Conservation (phyloP, 148 eudicot genomes). For the Nepenthes gracilis region DNA sequence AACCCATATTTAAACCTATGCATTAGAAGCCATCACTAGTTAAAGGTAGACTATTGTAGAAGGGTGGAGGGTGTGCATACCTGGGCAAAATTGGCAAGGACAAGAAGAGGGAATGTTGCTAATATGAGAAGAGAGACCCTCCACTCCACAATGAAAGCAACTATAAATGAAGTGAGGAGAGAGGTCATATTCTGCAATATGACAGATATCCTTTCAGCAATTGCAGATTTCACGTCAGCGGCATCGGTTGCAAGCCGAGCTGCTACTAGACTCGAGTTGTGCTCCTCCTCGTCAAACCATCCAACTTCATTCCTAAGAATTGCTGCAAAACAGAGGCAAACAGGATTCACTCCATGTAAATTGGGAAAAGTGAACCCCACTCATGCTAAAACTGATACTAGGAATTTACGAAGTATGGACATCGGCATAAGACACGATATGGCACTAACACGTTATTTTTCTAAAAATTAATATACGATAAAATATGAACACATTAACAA, state of each 20-base stretch:
- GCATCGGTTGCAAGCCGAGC: constrained; percentile 92
- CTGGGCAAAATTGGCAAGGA: constrained; percentile 98
- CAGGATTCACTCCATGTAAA: too few relatives aligned
- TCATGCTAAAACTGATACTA: too few relatives aligned
- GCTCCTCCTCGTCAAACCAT: constrained; percentile 99
- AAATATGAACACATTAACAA: too few relatives aligned
- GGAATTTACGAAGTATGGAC: too few relatives aligned
- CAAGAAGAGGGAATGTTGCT: constrained; percentile 96
- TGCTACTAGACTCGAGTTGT: constrained; percentile 94
- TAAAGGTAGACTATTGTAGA: too few relatives aligned
- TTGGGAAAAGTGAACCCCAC: too few relatives aligned
- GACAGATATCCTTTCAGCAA: constrained; percentile 98
- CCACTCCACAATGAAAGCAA: constrained; percentile 97
- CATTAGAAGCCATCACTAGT: too few relatives aligned
- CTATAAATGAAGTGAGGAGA: constrained; percentile 93
- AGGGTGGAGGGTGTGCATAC: constrained; percentile 20
- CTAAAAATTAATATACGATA: too few relatives aligned
- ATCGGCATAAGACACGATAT: too few relatives aligned
- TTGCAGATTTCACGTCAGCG: constrained; percentile 94
- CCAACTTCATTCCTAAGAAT: constrained; percentile 98
- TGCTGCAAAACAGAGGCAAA: constrained; percentile 27
- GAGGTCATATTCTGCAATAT: constrained; percentile 97
- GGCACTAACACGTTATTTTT: too few relatives aligned
- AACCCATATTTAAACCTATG: too few relatives aligned
- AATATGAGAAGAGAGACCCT: constrained; percentile 94